Conservation (phyloP, 768 basidiomycete genomes). For the Jaapia argillacea region DNA sequence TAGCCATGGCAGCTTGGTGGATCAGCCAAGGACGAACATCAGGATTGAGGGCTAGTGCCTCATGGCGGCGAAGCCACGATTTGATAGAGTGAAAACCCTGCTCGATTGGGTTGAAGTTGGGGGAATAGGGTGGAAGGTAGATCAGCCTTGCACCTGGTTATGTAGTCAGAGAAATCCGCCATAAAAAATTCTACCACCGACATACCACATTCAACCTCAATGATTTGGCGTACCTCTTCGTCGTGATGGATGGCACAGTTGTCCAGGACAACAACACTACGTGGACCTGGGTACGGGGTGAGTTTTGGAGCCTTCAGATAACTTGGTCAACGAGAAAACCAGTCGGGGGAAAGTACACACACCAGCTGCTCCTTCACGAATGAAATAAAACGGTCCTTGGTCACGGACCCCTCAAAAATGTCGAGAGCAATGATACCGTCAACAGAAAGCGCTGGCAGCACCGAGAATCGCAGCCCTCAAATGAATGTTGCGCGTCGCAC, state of each 20-base stretch:
- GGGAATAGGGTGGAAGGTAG: slow-evolving; percentile 25
- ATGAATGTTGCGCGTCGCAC: slow-evolving; percentile 6
- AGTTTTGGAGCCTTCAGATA: slow-evolving; percentile 13
- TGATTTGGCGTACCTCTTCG: slow-evolving; percentile 22
- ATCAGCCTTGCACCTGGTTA: slow-evolving; percentile 14
- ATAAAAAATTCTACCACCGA: background rate
- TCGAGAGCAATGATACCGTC: slow-evolving; percentile 9
- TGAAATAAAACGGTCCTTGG: slow-evolving; percentile 18
- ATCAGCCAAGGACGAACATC: slow-evolving; percentile 8
- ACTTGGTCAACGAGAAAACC: background rate
- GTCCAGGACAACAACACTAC: slow-evolving; percentile 28
- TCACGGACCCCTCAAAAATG: slow-evolving; percentile 22
- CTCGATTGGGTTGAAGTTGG: slow-evolving; percentile 27
- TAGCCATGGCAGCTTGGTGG: slow-evolving; percentile 2
- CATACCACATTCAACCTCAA: slow-evolving; percentile 13
- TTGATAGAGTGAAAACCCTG: slow-evolving; percentile 23
- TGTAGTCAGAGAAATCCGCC: background rate
- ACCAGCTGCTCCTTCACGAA: slow-evolving; percentile 17
- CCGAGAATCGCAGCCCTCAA: slow-evolving; percentile 8
- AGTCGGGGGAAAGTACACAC: background rate
- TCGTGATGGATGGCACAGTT: slow-evolving; percentile 32
- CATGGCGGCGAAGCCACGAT: slow-evolving; percentile 18
- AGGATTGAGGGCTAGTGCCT: slow-evolving; percentile 2
- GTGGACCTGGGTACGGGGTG: slow-evolving; percentile 23
- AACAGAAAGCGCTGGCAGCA: slow-evolving; percentile 8